phyloP scores from a whole-genome alignment of 345 rosid genomes.

The Camelina sativa region DNA sequence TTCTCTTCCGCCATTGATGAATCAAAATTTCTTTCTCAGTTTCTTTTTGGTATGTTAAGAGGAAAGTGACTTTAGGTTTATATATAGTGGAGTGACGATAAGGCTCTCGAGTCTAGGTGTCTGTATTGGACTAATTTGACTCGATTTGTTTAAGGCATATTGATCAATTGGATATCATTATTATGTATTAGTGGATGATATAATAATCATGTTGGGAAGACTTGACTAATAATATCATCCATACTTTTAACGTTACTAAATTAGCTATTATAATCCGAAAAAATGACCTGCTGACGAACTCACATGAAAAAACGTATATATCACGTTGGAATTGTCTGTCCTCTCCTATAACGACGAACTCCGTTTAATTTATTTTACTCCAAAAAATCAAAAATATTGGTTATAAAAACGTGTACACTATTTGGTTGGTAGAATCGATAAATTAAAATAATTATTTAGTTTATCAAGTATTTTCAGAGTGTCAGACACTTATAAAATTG shows the following conservation, averaged over 20 bases:
- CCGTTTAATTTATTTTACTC: not conserved
- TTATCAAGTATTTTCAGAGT: not conserved
- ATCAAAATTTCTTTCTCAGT: not conserved
- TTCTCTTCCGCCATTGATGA: not conserved
- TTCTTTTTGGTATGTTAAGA: not conserved
- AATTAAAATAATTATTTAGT: not conserved
- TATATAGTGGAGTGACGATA: not conserved
- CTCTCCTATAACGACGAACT: not conserved
- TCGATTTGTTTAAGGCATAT: not conserved
- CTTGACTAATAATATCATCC: not conserved
- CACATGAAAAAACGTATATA: not conserved
- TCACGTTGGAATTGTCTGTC: conserved; percentile 1
- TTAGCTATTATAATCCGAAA: not conserved
- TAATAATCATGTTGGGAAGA: not conserved
- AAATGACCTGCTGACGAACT: not conserved
- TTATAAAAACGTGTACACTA: not conserved
- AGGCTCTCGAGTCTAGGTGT: not conserved
- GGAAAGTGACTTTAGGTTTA: not conserved
- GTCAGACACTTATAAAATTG: not conserved
- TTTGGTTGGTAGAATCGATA: not conserved
- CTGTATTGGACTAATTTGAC: not conserved
- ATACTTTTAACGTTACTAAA: not conserved
- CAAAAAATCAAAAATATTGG: not conserved
- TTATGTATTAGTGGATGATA: not conserved
- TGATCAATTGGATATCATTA: not conserved